Evolutionary conservation across 2,329 filamentous ascomycete species (phyloP), one percentile per base, ranked within the genome.

Genomic region (Dactylellina parvicollis): DNA sequence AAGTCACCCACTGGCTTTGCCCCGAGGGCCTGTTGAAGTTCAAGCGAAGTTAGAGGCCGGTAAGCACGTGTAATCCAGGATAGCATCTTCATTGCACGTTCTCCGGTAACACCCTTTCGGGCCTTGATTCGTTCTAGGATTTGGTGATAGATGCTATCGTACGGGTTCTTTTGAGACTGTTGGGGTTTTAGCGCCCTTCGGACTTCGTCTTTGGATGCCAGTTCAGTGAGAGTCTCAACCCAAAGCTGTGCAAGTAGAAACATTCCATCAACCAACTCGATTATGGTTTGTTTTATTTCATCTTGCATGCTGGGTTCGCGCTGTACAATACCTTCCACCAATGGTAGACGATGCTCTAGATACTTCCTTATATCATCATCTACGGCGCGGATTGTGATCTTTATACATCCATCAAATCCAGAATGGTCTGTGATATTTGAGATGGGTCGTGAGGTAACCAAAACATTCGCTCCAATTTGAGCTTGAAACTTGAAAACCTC

Each of bases 111-210:
- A 18, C 16, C 3, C 2, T 10, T 4, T 30, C 30, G 46, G 2
- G 10, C 7, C 22, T 30, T 8, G 9, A 50, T 50, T 18, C 4
- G 3, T 2, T 28, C 26, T 22, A 50, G 28, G 12, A 5, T 50
- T 14, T 50, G 14, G 2, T 50, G 3, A 22, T 50, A 50, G 3
- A 5, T 22, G 24, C 10, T 16, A 30, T 50, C 12, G 14, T 50
- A 50, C 3, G 3, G 8, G 14, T 2, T 77, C 75, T 8, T 5
- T 4, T 7, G 8, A 22, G 9, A 3, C 4, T 4, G 40, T 24
- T 3, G 40, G n/a, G 20, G n/a, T 3, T 38, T n/a, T 5, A 38
- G 4, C 16, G 12, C 16, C 12, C 65, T 12, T 1, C 85, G 74
- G 2, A 80, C 78, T 0, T 22, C 54, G 28, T 75, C 70, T 2